These are phyloP conservation scores for Isochrysis galbana DNA, from an alignment of 78 protist genomes.

Conservation along the genomic window DNA sequence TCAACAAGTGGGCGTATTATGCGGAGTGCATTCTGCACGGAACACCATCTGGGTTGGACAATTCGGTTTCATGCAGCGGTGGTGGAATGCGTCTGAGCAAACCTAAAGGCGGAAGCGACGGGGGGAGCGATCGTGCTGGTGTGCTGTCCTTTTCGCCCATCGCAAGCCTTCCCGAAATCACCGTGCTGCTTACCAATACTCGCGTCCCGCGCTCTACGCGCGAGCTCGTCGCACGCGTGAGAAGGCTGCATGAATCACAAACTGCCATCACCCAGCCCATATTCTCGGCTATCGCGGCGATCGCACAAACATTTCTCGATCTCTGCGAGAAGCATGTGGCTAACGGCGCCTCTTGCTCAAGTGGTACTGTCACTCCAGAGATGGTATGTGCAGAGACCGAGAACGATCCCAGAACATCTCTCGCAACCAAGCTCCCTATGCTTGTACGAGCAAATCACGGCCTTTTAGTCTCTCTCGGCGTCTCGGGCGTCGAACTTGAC, in stretches of 20 bases:
- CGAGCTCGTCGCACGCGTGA: slow-evolving; percentile 23
- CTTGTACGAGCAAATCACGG: slow-evolving; percentile 51
- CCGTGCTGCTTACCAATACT: slow-evolving; percentile 24
- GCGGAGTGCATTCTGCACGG: slow-evolving; percentile 46
- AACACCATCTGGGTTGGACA: slow-evolving; percentile 74
- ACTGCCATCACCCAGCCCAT: slow-evolving; percentile 5
- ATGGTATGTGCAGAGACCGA: too few species aligned
- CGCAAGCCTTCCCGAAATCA: background rate
- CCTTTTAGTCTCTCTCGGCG: slow-evolving; percentile 13
- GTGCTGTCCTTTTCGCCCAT: background rate
- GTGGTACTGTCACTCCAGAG: too few species aligned
- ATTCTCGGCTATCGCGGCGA: slow-evolving; percentile 2
- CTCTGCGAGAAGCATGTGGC: too few species aligned
- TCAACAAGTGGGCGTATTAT: slow-evolving; percentile 60
- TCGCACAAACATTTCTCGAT: background rate
- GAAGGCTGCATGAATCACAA: background rate
- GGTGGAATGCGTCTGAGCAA: background rate
- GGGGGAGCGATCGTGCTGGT: background rate
- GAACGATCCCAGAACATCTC: too few species aligned
- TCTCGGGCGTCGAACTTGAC: background rate
- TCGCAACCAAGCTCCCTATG: background rate
- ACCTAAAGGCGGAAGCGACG: background rate
- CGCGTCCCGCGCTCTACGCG: slow-evolving; percentile 32
- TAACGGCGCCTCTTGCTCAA: too few species aligned
- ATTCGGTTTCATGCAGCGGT: slow-evolving; percentile 45